phyloP scores from a whole-genome alignment of 805 yeast genomes.

The Yarrowia divulgata region DNA sequence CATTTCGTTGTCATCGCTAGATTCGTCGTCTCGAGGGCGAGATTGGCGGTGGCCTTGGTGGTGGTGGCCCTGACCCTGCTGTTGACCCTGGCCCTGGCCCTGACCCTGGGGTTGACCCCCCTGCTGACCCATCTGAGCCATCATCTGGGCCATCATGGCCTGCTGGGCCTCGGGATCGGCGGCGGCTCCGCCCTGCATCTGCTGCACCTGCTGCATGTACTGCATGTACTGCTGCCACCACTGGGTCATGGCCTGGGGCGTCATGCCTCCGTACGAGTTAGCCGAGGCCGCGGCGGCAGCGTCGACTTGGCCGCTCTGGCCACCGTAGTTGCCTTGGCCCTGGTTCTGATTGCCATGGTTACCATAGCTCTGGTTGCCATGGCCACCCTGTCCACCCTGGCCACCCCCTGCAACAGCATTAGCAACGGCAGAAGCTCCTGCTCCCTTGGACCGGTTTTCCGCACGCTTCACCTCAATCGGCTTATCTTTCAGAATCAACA shows the following conservation, averaged over 20 bases:
- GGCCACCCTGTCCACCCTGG: too few species aligned
- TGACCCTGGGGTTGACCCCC: background rate
- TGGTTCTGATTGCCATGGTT: background rate
- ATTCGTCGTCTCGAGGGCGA: background rate
- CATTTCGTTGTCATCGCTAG: conserved; percentile 32
- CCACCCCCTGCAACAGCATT: conserved; percentile 4
- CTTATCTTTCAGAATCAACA: conserved; percentile 83
- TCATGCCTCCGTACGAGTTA: conserved; percentile 38
- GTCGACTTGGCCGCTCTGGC: too few species aligned
- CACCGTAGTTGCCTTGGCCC: too few species aligned
- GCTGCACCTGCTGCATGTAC: conserved; percentile 36
- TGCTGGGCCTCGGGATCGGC: conserved; percentile 31
- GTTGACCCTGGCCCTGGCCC: background rate
- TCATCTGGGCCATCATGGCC: conserved; percentile 34
- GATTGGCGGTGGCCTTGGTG: background rate
- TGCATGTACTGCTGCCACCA: conserved; percentile 39
- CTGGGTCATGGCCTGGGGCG: conserved; percentile 39
- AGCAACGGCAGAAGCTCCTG: conserved; percentile 22
- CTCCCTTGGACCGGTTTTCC: conserved; percentile 44
- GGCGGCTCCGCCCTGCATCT: conserved; percentile 8
- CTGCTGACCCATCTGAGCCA: conserved; percentile 33
- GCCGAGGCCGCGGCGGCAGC: too few species aligned
- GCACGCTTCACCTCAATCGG: conserved; percentile 57
- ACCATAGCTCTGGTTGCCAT: background rate
- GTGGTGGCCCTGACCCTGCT: background rate